Conservation (phyloP, 2,329 filamentous ascomycete genomes). For the Cladosporium sp. region DNA sequence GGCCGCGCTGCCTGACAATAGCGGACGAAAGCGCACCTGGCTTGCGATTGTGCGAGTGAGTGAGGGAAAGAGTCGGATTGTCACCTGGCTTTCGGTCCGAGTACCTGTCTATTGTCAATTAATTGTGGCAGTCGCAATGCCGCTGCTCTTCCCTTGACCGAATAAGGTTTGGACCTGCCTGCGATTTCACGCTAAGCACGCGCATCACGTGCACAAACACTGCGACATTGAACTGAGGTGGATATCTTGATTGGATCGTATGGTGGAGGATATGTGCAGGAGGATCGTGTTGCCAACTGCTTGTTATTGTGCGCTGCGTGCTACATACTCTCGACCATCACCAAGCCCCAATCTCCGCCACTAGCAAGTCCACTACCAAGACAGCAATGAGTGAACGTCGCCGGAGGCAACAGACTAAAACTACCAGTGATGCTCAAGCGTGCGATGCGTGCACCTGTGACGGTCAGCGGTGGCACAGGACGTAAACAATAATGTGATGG, state of each 20-base stretch:
- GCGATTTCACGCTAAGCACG: neutral
- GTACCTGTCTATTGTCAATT: neutral
- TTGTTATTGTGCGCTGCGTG: neutral
- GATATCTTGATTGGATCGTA: neutral
- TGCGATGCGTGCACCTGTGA: neutral
- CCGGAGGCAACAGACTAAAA: neutral
- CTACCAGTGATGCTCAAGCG: neutral
- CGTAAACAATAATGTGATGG: constrained; percentile 20
- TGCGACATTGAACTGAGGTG: neutral
- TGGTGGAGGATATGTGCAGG: neutral
- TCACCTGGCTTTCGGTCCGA: neutral
- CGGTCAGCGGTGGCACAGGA: neutral
- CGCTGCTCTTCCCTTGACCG: neutral
- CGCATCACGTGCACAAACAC: constrained; percentile 10
- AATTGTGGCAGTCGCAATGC: constrained; percentile 2
- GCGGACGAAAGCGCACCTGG: neutral
- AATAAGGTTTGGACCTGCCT: neutral
- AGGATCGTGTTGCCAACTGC: neutral
- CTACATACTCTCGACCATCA: neutral
- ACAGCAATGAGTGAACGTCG: neutral
- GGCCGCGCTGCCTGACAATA: constrained; percentile 9
- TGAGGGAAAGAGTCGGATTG: neutral
- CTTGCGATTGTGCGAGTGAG: neutral
- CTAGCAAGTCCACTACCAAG: no score
- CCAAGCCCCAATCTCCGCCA: neutral